Percentiles rank a stretch among this genome's conserved stretches.
Evolutionary conservation across 768 basidiomycete genomes (phyloP).

Genomic region (Infundibulicybe gibba): DNA sequence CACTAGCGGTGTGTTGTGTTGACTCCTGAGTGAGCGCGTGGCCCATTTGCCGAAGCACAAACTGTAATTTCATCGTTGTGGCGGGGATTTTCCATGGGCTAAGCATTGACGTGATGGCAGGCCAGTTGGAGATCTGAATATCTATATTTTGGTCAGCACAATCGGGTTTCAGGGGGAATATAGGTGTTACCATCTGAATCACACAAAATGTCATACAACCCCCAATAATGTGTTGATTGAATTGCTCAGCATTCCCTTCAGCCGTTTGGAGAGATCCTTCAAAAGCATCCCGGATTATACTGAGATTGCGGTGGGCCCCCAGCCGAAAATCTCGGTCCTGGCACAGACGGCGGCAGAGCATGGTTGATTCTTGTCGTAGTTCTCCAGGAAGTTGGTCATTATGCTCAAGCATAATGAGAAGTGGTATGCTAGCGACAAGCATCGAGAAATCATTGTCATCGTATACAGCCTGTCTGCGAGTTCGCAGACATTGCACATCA

Average conservation of each 20-base stretch:
- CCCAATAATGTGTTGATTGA: conserved; percentile 65
- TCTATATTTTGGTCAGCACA: conserved; percentile 19
- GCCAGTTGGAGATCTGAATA: conserved; percentile 54
- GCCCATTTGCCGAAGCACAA: conserved; percentile 71
- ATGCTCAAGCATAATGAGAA: conserved; percentile 68
- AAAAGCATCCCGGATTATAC: conserved; percentile 65
- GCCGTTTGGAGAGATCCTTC: conserved; percentile 55
- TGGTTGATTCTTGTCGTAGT: conserved; percentile 43
- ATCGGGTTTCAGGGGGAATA: no score
- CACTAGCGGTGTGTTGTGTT: conserved; percentile 50
- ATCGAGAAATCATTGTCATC: conserved; percentile 59
- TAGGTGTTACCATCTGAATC: conserved; percentile 49
- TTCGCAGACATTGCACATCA: conserved; percentile 67
- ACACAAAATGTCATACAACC: conserved; percentile 62
- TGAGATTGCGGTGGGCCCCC: conserved; percentile 73
- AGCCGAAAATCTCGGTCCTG: conserved; percentile 66
- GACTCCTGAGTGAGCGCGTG: conserved; percentile 60
- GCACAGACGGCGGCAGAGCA: conserved; percentile 58
- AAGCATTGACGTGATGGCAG: conserved; percentile 58
- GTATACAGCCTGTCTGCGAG: conserved; percentile 67
- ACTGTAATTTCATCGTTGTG: conserved; percentile 75
- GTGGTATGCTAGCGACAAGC: conserved; percentile 62
- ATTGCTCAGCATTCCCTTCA: conserved; percentile 38
- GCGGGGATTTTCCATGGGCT: conserved; percentile 85
- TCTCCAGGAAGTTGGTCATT: conserved; percentile 47